Evolutionary conservation across 2,329 filamentous ascomycete species (phyloP).

Genomic region (Xylariaceae sp.): DNA sequence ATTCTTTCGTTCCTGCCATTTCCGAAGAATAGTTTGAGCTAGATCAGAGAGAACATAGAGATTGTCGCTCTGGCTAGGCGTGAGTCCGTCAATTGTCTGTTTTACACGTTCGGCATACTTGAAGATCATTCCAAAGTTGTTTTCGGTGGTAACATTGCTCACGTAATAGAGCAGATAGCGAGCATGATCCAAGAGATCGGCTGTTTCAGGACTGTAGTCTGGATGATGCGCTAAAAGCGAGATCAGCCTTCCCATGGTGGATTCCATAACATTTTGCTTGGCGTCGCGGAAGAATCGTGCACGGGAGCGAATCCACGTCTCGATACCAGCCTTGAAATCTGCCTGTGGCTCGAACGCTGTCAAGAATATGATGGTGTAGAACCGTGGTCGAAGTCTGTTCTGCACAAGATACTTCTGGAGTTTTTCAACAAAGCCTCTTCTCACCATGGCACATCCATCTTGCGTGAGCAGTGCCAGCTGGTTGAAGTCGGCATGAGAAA

Average conservation of each 20-base stretch:
- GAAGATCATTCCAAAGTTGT: slow-evolving; percentile 84
- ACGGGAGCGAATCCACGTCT: slow-evolving; percentile 86
- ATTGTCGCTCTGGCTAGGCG: slow-evolving; percentile 61
- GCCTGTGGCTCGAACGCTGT: slow-evolving; percentile 82
- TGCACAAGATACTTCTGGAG: slow-evolving; percentile 87
- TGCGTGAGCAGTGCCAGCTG: slow-evolving; percentile 76
- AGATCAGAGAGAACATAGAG: slow-evolving; percentile 88
- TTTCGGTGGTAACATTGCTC: slow-evolving; percentile 73
- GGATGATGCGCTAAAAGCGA: slow-evolving; percentile 91
- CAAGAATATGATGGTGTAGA: slow-evolving; percentile 86
- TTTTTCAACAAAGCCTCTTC: slow-evolving; percentile 74
- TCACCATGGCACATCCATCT: slow-evolving; percentile 69
- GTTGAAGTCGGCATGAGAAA: slow-evolving; percentile 74
- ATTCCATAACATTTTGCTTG: slow-evolving; percentile 68
- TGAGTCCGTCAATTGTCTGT: slow-evolving; percentile 77
- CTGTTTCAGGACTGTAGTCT: slow-evolving; percentile 67
- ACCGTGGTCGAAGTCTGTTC: slow-evolving; percentile 65
- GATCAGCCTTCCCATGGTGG: slow-evolving; percentile 74
- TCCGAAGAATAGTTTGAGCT: slow-evolving; percentile 73
- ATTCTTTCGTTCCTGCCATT: slow-evolving; percentile 79
- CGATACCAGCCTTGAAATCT: slow-evolving; percentile 68
- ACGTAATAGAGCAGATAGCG: slow-evolving; percentile 90
- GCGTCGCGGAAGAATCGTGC: slow-evolving; percentile 59
- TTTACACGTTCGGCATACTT: slow-evolving; percentile 92
- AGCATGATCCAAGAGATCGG: slow-evolving; percentile 75